Conservation (phyloP, 257 asterid species). For the Solanum rostratum region DNA sequence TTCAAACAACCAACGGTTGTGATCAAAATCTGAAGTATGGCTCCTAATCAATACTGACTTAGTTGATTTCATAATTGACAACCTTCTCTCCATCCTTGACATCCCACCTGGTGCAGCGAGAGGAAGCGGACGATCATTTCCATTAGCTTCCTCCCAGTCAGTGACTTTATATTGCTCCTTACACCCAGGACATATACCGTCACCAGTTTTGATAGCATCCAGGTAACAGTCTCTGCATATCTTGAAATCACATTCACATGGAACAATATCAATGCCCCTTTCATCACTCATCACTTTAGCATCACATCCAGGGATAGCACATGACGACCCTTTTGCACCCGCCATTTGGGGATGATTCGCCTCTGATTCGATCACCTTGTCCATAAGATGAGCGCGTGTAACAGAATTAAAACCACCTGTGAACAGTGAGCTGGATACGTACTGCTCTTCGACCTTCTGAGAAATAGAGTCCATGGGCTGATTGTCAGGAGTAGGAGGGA, state of each 20-base stretch:
- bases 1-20: slow-evolving; percentile 68
- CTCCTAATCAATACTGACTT: slow-evolving; percentile 61
- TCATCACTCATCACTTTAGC: slow-evolving; percentile 62
- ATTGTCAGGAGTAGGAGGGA: slow-evolving; percentile 57
- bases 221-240: slow-evolving; percentile 61
- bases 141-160: slow-evolving; percentile 44
- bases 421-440: slow-evolving; percentile 52
- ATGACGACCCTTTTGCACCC: slow-evolving; percentile 55
- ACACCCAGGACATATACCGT: slow-evolving; percentile 63
- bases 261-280: slow-evolving; percentile 52
- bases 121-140: slow-evolving; percentile 25
- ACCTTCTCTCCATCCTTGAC: slow-evolving; percentile 59
- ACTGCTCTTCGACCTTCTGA: slow-evolving; percentile 57
- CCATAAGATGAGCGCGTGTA: slow-evolving; percentile 56
- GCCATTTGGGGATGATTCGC: slow-evolving; percentile 60
- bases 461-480: slow-evolving; percentile 42
- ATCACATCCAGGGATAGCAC: slow-evolving; percentile 53
- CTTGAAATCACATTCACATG: slow-evolving; percentile 74
- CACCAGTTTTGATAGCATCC: slow-evolving; percentile 55
- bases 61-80: slow-evolving; percentile 55
- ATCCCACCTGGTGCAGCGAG: slow-evolving; percentile 49
- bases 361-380: slow-evolving; percentile 49
- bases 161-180: slow-evolving; percentile 55
- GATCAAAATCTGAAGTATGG: slow-evolving; percentile 72
- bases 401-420: slow-evolving; percentile 59